Evolutionary conservation across 371 early-diverging fungal genomes (phyloP).

Genomic region (Mucor lusitanicus): DNA sequence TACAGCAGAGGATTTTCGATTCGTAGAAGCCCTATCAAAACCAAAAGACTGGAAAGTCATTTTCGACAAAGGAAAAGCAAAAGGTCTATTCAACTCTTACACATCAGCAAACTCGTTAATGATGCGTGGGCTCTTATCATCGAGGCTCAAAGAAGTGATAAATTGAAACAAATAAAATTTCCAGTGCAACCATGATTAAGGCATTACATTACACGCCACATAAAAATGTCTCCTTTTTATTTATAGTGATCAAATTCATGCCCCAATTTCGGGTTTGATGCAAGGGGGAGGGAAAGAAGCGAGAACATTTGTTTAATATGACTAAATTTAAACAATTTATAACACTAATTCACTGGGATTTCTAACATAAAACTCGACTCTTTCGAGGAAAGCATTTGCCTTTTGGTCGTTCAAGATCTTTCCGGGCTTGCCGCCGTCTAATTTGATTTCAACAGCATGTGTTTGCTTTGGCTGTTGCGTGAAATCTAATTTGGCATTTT

Average conservation of each 20-base stretch:
- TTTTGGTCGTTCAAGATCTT: slow-evolving; percentile 37
- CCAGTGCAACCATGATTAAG: slow-evolving; percentile 1
- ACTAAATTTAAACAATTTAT: slow-evolving; percentile 6
- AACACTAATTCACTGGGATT: slow-evolving; percentile 41
- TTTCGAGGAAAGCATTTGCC: slow-evolving; percentile 49
- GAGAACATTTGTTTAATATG: background rate
- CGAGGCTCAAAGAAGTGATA: background rate
- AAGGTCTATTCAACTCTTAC: no score
- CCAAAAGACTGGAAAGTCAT: no score
- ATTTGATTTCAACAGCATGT: slow-evolving; percentile 34
- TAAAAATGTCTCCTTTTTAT: background rate
- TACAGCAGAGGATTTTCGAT: no score
- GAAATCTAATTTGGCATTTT: slow-evolving; percentile 22
- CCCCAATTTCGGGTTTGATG: background rate
- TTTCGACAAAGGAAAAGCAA: no score
- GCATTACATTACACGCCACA: background rate
- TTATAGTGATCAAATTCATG: background rate
- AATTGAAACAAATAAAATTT: background rate
- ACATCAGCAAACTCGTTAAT: no score
- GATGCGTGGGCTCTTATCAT: no score
- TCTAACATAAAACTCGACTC: slow-evolving; percentile 51
- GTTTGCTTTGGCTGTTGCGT: slow-evolving; percentile 19
- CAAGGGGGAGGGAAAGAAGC: background rate
- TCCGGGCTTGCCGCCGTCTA: slow-evolving; percentile 41
- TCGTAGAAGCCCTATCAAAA: no score